Conservation (phyloP, 2,329 filamentous ascomycete species). For the Rugonectria rugulosa region DNA sequence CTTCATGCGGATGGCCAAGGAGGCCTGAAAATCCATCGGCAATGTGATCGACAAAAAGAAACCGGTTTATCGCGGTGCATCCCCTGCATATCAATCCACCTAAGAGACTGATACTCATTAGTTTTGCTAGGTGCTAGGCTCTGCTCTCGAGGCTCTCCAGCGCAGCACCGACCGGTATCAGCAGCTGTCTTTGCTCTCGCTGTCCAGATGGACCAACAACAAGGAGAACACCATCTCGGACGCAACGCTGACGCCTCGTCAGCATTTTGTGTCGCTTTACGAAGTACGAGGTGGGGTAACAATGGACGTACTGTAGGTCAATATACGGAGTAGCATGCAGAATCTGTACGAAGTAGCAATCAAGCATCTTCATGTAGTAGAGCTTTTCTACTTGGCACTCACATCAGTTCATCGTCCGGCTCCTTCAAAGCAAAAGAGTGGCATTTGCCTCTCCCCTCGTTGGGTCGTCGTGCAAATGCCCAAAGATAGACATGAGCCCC, state of each 20-base stretch:
- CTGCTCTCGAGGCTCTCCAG: no score
- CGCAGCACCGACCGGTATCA: neutral
- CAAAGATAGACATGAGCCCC: constrained; percentile 12
- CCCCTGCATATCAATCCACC: constrained; percentile 1
- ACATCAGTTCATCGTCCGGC: no score
- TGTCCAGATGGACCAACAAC: neutral
- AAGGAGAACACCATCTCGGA: neutral
- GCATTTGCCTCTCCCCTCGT: neutral
- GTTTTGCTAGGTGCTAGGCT: no score
- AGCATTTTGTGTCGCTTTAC: neutral
- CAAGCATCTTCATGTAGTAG: no score
- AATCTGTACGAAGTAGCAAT: no score
- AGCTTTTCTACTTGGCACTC: no score
- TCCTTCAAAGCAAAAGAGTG: neutral
- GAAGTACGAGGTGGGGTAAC: neutral
- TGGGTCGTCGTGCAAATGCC: no score
- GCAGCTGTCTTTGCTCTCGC: neutral
- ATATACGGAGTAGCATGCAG: no score
- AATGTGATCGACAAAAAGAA: constrained; percentile 15
- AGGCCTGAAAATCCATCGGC: neutral
- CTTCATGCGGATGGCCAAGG: no score
- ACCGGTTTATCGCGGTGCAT: constrained; percentile 3
- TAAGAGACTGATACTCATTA: no score
- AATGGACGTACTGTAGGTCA: no score
- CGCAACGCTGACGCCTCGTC: neutral